phyloP scores from a whole-genome alignment of 139 green algal genomes.

The Chlamydomonas schloesseri region DNA sequence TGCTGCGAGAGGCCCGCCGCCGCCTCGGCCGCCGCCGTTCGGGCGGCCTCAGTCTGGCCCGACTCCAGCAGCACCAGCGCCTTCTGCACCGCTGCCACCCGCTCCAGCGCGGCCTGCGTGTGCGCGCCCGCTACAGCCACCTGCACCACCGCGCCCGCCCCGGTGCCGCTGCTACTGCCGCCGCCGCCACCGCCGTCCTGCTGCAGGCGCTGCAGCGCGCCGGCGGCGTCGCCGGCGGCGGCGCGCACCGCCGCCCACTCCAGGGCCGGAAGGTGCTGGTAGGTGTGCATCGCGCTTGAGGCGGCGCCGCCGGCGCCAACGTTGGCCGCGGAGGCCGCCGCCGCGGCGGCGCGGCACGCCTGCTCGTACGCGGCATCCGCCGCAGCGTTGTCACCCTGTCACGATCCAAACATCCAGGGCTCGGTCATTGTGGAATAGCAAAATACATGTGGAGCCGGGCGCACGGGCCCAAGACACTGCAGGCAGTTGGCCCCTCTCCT shows the following conservation, averaged over 20 bases:
- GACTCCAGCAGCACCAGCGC: slow-evolving; percentile 24
- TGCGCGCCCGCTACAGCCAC: background rate
- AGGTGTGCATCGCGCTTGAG: background rate
- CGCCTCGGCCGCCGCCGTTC: background rate
- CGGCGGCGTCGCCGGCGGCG: background rate
- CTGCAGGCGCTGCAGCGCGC: background rate
- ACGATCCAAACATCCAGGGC: no score
- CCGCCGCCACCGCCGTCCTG: background rate
- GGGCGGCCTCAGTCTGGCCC: background rate
- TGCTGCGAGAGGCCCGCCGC: background rate
- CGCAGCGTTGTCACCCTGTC: background rate
- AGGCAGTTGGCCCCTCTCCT: no score
- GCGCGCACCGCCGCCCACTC: slow-evolving; percentile 17
- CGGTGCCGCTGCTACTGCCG: no score
- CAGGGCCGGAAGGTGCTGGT: slow-evolving; percentile 1
- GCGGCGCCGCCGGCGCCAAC: background rate
- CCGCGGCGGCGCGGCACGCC: background rate
- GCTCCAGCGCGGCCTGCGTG: background rate
- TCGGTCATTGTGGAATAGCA: no score
- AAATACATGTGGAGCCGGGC: no score
- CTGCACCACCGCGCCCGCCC: background rate
- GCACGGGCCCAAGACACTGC: no score
- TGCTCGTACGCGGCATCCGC: slow-evolving; percentile 22
- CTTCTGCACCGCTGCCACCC: background rate
- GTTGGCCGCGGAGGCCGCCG: background rate